Evolutionary conservation across 1,284 basidiomycete genomes (phyloP).

Genomic region (Ustilago bromivora): DNA sequence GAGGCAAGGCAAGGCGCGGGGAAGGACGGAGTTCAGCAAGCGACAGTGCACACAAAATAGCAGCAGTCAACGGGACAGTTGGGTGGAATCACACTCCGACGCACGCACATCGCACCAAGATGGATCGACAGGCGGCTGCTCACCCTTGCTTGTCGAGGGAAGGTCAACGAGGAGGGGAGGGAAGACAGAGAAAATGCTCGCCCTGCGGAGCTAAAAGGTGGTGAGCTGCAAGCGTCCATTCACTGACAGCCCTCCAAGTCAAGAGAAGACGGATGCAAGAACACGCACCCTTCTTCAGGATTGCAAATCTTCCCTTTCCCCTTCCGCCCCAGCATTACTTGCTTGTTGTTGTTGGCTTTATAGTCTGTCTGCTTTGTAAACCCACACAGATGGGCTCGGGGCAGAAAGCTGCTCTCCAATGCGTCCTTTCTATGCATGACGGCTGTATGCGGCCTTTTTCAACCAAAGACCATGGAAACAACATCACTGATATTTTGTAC

Average conservation of each 20-base stretch:
- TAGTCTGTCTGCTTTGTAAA: background rate
- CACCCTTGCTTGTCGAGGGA: background rate
- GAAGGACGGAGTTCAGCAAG: slow-evolving; percentile 9
- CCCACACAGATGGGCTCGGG: background rate
- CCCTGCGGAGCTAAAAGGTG: slow-evolving; percentile 8
- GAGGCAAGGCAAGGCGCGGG: slow-evolving; percentile 2
- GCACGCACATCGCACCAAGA: background rate
- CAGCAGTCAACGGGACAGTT: background rate
- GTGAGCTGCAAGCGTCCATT: background rate
- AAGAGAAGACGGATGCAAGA: background rate
- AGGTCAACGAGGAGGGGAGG: background rate
- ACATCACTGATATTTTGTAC: background rate
- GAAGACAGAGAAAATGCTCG: background rate
- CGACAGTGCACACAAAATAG: background rate
- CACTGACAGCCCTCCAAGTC: background rate
- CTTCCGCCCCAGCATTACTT: background rate
- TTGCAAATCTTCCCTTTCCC: background rate
- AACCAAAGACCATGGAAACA: background rate
- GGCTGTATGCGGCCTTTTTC: background rate
- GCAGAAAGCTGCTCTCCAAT: background rate
- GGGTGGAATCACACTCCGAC: slow-evolving; percentile 1
- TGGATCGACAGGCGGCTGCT: background rate
- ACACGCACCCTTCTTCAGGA: background rate
- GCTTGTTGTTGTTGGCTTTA: background rate
- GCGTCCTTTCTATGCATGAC: background rate